phyloP scores from a whole-genome alignment of 148 eudicot species.

The Chenopodium suecicum region DNA sequence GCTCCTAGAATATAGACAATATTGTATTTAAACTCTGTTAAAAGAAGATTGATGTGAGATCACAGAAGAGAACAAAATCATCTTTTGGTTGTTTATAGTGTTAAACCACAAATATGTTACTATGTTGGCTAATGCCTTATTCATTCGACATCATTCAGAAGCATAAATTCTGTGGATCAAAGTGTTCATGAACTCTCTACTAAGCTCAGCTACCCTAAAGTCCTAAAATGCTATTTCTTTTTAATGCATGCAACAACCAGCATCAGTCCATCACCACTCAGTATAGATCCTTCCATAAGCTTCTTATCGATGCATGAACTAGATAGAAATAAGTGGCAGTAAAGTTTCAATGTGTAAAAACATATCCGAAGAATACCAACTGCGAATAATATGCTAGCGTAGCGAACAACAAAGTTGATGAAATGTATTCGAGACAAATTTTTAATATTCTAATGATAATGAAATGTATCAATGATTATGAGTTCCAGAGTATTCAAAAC shows the following conservation, averaged over 20 bases:
- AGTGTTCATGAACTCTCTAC: neutral
- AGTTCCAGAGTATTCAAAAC: slow-evolving; percentile 27
- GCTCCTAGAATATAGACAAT: neutral
- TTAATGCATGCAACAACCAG: neutral
- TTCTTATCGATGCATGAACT: neutral
- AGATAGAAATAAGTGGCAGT: neutral
- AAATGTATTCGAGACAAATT: neutral
- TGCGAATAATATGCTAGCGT: neutral
- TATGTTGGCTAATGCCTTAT: neutral
- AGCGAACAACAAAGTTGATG: neutral
- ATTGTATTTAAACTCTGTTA: neutral
- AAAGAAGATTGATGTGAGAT: too few species aligned
- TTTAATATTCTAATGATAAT: neutral
- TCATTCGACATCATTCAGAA: neutral
- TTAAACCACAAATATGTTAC: neutral
- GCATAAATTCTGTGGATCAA: neutral
- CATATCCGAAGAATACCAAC: neutral
- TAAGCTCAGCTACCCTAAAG: neutral
- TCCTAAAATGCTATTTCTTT: neutral
- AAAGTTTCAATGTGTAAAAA: neutral
- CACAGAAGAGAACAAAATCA: neutral
- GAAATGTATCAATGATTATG: neutral
- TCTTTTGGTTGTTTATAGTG: too few species aligned
- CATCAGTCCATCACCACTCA: neutral
- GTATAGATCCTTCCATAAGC: too few species aligned